Conservation (phyloP, 768 basidiomycete species). For the Crassisporium funariophilum region DNA sequence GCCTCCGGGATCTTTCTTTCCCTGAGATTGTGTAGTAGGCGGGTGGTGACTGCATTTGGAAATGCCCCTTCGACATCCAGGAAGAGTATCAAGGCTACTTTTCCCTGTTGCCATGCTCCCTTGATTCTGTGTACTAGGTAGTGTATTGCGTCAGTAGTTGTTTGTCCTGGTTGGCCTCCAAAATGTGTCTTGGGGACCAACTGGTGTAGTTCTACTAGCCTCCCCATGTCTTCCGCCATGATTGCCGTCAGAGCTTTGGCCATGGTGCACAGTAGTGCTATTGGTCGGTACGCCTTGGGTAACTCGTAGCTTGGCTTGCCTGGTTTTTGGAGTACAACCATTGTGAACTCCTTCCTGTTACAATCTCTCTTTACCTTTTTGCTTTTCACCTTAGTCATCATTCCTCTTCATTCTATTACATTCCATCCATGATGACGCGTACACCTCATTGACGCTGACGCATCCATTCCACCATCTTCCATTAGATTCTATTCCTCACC, state of each 20-base stretch:
- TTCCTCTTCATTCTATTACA: too few relatives aligned
- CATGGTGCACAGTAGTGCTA: conserved; percentile 35
- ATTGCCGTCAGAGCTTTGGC: conserved; percentile 30
- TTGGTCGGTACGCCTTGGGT: conserved; percentile 37
- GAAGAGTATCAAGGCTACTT: conserved; percentile 38
- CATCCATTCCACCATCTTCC: too few relatives aligned
- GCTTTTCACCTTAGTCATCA: too few relatives aligned
- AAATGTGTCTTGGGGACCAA: conserved; percentile 40
- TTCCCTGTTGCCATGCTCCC: conserved; percentile 33
- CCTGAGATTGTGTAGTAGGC: conserved; percentile 34
- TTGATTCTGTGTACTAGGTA: conserved; percentile 35
- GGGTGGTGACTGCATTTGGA: conserved; percentile 34
- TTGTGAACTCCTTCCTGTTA: conserved; percentile 29
- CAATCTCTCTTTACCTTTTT: too few relatives aligned
- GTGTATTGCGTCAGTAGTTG: conserved; percentile 38
- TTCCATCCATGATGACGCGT: too few relatives aligned
- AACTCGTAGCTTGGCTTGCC: conserved; percentile 34
- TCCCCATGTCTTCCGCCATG: conserved; percentile 23
- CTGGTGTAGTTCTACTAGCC: conserved; percentile 26
- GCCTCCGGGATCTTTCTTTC: conserved; percentile 25
- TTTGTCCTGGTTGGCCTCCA: conserved; percentile 37
- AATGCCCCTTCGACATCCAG: conserved; percentile 48
- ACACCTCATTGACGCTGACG: too few relatives aligned
- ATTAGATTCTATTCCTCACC: too few relatives aligned
- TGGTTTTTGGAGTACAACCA: conserved; percentile 37